Percentiles rank a stretch among this genome's conserved stretches.
phyloP scores from a whole-genome alignment of 257 asterid species.

The Przewalskia tangutica region DNA sequence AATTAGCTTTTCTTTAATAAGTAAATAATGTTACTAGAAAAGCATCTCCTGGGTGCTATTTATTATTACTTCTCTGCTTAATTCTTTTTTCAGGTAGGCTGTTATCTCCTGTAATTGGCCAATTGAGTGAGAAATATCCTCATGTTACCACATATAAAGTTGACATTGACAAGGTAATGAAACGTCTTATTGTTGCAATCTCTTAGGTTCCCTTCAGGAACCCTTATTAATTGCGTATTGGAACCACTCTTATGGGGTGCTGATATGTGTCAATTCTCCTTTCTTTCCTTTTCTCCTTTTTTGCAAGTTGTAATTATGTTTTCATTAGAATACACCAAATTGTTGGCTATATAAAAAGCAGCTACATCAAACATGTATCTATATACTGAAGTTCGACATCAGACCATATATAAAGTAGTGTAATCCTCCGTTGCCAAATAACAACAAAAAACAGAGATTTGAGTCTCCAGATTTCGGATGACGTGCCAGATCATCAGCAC shows the following conservation, averaged over 20 bases:
- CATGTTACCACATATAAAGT: slow-evolving; percentile 82
- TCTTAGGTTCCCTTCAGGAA: background rate
- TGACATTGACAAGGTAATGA: slow-evolving; percentile 79
- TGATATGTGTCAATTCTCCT: background rate
- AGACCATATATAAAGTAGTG: background rate
- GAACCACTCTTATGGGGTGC: background rate
- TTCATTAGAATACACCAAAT: background rate
- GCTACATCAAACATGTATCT: background rate
- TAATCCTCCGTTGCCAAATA: background rate
- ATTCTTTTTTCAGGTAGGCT: slow-evolving; percentile 50
- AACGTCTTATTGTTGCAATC: background rate
- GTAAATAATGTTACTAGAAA: background rate
- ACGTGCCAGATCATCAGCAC: background rate
- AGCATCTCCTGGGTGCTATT: background rate
- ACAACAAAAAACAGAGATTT: background rate
- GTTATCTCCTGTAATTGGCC: slow-evolving; percentile 68
- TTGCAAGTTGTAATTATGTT: background rate
- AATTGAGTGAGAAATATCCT: slow-evolving; percentile 81
- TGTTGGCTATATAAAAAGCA: background rate
- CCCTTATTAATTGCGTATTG: background rate
- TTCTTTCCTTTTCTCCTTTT: too few species aligned
- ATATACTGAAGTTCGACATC: background rate
- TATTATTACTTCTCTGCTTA: background rate
- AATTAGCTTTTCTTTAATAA: background rate
- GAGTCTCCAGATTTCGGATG: background rate